Evolutionary conservation across 768 basidiomycete species (phyloP).

Genomic region (Lepiota brunneoincarnata): DNA sequence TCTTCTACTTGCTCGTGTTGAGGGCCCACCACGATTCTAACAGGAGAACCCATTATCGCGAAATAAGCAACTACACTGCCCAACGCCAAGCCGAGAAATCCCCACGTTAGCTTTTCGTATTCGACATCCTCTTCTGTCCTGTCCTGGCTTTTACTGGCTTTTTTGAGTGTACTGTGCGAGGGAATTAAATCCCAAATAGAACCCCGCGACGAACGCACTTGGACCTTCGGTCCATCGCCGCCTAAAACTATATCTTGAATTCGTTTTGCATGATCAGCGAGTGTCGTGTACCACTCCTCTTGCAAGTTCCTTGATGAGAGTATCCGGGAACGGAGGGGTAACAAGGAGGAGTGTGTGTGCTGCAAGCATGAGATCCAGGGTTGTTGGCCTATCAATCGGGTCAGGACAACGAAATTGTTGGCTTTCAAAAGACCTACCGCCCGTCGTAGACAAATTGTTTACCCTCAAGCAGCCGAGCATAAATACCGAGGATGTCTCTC

Average conservation of each 20-base stretch:
- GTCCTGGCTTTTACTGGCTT: constrained; percentile 12
- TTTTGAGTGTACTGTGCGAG: constrained; percentile 23
- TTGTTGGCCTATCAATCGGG: constrained; percentile 44
- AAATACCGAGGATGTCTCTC: constrained; percentile 52
- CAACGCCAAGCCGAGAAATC: constrained; percentile 46
- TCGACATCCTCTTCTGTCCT: constrained; percentile 42
- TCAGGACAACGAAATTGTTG: constrained; percentile 9
- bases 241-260: constrained; percentile 33
- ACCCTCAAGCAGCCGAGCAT: constrained; percentile 50
- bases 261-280: constrained; percentile 57
- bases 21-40: constrained; percentile 9
- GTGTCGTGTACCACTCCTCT: constrained; percentile 51
- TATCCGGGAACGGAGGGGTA: constrained; percentile 59
- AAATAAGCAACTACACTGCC: constrained; percentile 42
- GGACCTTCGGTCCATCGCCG: constrained; percentile 17
- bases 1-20: constrained; percentile 10
- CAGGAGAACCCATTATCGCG: constrained; percentile 20
- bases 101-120: constrained; percentile 49
- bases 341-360: constrained; percentile 64
- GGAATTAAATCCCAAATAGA: constrained; percentile 38
- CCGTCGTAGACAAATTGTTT: constrained; percentile 51
- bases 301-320: constrained; percentile 53
- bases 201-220: background rate
- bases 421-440: constrained; percentile 30
- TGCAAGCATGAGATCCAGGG: constrained; percentile 64